Percentiles rank a stretch among this genome's conserved stretches.
These are phyloP conservation scores for Wickerhamiella azymoides DNA, from an alignment of 805 yeast species.

Conservation along the genomic window DNA sequence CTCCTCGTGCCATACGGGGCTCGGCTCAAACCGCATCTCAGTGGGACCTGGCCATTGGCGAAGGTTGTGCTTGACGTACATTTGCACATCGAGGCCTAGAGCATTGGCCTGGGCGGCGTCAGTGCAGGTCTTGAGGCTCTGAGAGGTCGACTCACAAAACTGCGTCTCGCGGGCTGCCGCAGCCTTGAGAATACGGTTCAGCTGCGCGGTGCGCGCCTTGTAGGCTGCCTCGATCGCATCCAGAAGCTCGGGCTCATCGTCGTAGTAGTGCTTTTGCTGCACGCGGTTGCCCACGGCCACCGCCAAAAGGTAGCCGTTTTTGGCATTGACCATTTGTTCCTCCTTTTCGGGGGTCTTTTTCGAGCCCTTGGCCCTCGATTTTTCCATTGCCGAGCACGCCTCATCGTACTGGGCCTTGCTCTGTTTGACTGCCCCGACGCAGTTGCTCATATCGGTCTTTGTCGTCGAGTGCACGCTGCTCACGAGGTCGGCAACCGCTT, in stretches of 20 bases:
- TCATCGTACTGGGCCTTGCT: conserved; percentile 69
- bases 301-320: conserved; percentile 67
- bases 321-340: conserved; percentile 73
- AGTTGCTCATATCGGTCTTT: conserved; percentile 31
- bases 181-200: conserved; percentile 53
- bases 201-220: conserved; percentile 57
- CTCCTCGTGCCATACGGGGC: conserved; percentile 95
- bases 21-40: conserved; percentile 75
- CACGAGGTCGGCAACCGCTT: conserved; percentile 41
- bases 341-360: conserved; percentile 54
- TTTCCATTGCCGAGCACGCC: conserved; percentile 67
- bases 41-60: conserved; percentile 69
- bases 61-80: conserved; percentile 83
- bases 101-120: conserved; percentile 51
- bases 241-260: conserved; percentile 80
- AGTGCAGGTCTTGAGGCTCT: conserved; percentile 34
- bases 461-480: conserved; percentile 47
- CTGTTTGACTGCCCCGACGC: conserved; percentile 45
- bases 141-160: conserved; percentile 22
- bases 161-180: conserved; percentile 51
- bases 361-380: conserved; percentile 50
- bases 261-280: conserved; percentile 84
- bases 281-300: conserved; percentile 77
- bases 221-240: conserved; percentile 75
- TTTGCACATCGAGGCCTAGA: conserved; percentile 65